Evolutionary conservation across 75 land plant species (phyloP).

Genomic region (Pinus taeda): DNA sequence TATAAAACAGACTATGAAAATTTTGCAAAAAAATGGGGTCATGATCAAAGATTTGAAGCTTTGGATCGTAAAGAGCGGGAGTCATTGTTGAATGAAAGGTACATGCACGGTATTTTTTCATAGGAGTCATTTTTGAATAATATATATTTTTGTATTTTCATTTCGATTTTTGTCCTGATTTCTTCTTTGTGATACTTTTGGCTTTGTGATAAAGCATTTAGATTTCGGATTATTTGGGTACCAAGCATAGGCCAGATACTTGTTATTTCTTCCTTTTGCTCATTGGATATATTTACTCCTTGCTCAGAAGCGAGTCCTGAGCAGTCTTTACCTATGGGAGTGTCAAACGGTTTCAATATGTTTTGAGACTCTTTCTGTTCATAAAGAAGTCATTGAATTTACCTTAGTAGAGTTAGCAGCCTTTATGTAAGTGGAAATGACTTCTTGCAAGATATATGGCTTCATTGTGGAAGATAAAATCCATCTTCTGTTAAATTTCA

Average conservation of each 20-base stretch:
- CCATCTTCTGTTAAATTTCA: neutral
- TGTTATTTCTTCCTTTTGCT: no score
- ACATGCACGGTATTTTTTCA: neutral
- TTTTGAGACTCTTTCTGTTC: no score
- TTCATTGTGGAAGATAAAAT: neutral
- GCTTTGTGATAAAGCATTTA: neutral
- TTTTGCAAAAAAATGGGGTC: conserved; percentile 78
- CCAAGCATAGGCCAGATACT: no score
- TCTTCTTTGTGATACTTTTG: neutral
- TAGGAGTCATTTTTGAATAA: neutral
- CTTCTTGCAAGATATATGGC: neutral
- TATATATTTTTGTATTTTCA: neutral
- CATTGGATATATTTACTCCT: no score
- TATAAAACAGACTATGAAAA: conserved; percentile 64
- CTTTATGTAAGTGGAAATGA: neutral
- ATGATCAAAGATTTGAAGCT: conserved; percentile 75
- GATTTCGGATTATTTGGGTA: neutral
- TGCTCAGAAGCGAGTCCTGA: no score
- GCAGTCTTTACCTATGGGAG: no score
- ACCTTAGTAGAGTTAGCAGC: no score
- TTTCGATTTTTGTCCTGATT: neutral
- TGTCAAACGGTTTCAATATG: no score
- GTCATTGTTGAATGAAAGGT: conserved; percentile 85
- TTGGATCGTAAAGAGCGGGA: conserved; percentile 91
- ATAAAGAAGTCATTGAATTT: no score